Evolutionary conservation across 148 eudicot genomes (phyloP).

Genomic region (Amaranthus palmeri): DNA sequence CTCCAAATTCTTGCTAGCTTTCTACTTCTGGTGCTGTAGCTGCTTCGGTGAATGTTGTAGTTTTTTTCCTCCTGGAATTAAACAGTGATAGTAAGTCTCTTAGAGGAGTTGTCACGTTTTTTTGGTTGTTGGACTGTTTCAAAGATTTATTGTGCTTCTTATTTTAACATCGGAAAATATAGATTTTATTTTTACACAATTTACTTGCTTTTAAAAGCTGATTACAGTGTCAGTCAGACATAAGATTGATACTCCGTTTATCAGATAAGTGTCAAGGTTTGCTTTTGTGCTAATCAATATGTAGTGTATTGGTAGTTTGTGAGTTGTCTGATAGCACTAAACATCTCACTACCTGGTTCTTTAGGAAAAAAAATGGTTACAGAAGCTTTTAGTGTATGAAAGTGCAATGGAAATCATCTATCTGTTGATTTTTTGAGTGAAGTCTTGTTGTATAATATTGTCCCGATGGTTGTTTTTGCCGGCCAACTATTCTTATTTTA

Average conservation of each 20-base stretch:
- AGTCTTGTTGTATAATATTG: not conserved
- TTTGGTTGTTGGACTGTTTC: too few relatives aligned
- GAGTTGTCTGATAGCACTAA: not conserved
- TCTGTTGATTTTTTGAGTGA: not conserved
- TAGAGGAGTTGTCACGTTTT: too few relatives aligned
- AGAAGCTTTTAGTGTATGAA: not conserved
- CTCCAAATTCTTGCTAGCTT: not conserved
- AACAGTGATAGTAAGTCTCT: too few relatives aligned
- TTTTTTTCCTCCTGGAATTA: too few relatives aligned
- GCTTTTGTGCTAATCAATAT: not conserved
- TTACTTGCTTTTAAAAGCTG: too few relatives aligned
- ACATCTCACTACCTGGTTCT: not conserved
- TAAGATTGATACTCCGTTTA: too few relatives aligned
- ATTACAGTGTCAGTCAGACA: too few relatives aligned
- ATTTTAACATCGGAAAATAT: too few relatives aligned
- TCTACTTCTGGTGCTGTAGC: not conserved
- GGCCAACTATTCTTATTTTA: not conserved
- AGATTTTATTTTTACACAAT: too few relatives aligned
- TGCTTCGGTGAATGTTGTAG: not conserved
- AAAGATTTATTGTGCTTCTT: too few relatives aligned
- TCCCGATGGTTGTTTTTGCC: not conserved
- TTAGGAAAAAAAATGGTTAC: not conserved
- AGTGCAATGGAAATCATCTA: not conserved
- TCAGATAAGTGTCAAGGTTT: not conserved
- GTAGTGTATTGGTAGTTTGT: not conserved